A percentile compares a stretch with the other conserved stretches of the same genome.
Evolutionary conservation across 345 rosid species (phyloP).

Genomic region (Rhodomyrtus tomentosa): DNA sequence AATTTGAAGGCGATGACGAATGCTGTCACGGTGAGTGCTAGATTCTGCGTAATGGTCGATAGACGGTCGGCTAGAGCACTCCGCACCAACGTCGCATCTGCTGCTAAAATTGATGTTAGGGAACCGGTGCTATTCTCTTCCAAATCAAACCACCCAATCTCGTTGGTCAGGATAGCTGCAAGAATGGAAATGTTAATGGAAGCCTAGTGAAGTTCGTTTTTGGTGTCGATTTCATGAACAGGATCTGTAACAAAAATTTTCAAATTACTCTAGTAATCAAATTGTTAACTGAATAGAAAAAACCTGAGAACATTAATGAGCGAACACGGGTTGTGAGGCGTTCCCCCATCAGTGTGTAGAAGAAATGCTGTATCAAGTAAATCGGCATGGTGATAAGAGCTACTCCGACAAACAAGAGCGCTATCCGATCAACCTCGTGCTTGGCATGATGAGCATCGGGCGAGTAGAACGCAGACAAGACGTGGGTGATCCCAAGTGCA

Average conservation of each 20-base stretch:
- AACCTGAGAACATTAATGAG: constrained; percentile 63
- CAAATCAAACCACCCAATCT: constrained; percentile 85
- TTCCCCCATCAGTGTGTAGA: constrained; percentile 82
- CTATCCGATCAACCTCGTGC: constrained; percentile 30
- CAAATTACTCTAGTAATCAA: too few species aligned
- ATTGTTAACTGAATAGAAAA: not conserved
- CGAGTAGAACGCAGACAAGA: constrained; percentile 53
- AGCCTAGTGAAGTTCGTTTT: not conserved
- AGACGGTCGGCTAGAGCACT: constrained; percentile 76
- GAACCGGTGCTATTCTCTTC: constrained; percentile 70
- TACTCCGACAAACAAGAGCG: constrained; percentile 33
- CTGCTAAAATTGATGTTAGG: constrained; percentile 55
- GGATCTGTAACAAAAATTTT: not conserved
- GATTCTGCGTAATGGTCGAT: constrained; percentile 72
- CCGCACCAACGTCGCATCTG: constrained; percentile 70
- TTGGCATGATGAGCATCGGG: constrained; percentile 28
- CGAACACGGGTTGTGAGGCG: constrained; percentile 68
- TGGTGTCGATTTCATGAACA: not conserved
- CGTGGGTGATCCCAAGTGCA: constrained; percentile 57
- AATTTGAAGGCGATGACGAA: constrained; percentile 49
- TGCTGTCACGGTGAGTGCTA: constrained; percentile 63
- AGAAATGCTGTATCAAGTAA: constrained; percentile 64
- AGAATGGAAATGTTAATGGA: not conserved
- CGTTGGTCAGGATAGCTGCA: constrained; percentile 69
- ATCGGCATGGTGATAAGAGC: constrained; percentile 47